Percentiles rank a stretch among this genome's conserved stretches.
Conservation (phyloP, 1,284 basidiomycete species). For the Marasmius tenuissimus region DNA sequence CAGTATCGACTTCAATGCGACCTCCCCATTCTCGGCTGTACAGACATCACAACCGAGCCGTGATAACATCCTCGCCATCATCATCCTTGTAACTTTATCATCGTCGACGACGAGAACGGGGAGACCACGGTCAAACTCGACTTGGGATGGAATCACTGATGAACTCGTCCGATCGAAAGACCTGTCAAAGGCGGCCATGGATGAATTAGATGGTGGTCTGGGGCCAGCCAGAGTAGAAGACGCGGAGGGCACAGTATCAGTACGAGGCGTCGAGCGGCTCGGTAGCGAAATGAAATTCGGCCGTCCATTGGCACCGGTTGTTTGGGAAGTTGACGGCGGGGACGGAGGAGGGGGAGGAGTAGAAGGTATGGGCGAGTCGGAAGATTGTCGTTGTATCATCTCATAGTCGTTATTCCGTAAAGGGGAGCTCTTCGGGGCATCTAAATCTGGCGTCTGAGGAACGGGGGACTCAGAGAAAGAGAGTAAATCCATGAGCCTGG, state of each 20-base stretch:
- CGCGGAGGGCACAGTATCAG: not conserved
- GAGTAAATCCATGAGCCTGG: not conserved
- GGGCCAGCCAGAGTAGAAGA: not conserved
- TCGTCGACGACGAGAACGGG: conserved; percentile 63
- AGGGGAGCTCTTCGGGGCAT: not conserved
- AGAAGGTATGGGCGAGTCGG: not conserved
- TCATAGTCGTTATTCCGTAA: not conserved
- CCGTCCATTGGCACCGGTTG: not conserved
- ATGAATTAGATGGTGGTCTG: not conserved
- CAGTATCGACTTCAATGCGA: conserved; percentile 64
- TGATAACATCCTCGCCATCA: conserved; percentile 71
- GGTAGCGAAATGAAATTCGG: not conserved
- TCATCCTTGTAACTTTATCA: conserved; percentile 62
- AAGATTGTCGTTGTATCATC: not conserved
- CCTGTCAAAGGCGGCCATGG: not conserved
- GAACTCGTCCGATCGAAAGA: conserved; percentile 1
- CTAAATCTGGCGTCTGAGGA: not conserved
- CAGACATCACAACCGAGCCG: conserved; percentile 67
- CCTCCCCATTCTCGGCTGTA: conserved; percentile 74
- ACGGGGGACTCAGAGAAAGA: not conserved
- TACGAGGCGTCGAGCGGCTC: not conserved
- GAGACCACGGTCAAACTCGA: conserved; percentile 12
- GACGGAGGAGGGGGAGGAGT: not conserved
- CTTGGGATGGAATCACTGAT: not conserved
- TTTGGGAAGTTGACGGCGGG: not conserved